These are phyloP conservation scores for Peronosclerospora sorghi DNA, from an alignment of 352 stramenopile species.

Conservation along the genomic window DNA sequence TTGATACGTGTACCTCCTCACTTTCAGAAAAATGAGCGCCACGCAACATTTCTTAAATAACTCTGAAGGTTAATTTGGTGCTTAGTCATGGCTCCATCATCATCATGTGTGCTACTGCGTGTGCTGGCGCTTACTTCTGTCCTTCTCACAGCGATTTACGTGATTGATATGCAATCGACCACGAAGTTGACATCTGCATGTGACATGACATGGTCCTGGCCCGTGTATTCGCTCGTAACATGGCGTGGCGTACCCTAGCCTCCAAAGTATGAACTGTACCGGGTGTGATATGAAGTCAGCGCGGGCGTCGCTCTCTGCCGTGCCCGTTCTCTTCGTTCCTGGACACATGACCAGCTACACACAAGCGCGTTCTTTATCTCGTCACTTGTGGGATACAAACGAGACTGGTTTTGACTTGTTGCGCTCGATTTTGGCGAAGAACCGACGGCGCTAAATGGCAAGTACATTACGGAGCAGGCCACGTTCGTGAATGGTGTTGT, in stretches of 20 bases:
- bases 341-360: slow-evolving; percentile 80
- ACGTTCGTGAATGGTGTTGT: slow-evolving; percentile 65
- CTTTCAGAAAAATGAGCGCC: too few species aligned
- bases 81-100: slow-evolving; percentile 7
- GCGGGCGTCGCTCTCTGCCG: slow-evolving; percentile 33
- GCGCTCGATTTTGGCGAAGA: slow-evolving; percentile 69
- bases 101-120: slow-evolving; percentile 28
- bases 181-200: slow-evolving; percentile 29
- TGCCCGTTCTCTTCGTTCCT: slow-evolving; percentile 74
- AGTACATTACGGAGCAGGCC: slow-evolving; percentile 59
- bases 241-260: slow-evolving; percentile 31
- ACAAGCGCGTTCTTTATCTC: slow-evolving; percentile 62
- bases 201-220: slow-evolving; percentile 82
- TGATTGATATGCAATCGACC: slow-evolving; percentile 31
- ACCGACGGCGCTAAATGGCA: slow-evolving; percentile 53
- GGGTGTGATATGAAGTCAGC: slow-evolving; percentile 56
- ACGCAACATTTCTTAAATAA: too few species aligned
- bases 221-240: slow-evolving; percentile 54
- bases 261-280: slow-evolving; percentile 55
- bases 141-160: slow-evolving; percentile 29
- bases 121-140: slow-evolving; percentile 42
- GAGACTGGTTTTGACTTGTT: slow-evolving; percentile 62
- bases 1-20: too few species aligned
- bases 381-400: slow-evolving; percentile 56
- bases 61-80: too few species aligned